phyloP scores from a whole-genome alignment of 2,329 filamentous ascomycete species.

The Grosmannia penicillata region DNA sequence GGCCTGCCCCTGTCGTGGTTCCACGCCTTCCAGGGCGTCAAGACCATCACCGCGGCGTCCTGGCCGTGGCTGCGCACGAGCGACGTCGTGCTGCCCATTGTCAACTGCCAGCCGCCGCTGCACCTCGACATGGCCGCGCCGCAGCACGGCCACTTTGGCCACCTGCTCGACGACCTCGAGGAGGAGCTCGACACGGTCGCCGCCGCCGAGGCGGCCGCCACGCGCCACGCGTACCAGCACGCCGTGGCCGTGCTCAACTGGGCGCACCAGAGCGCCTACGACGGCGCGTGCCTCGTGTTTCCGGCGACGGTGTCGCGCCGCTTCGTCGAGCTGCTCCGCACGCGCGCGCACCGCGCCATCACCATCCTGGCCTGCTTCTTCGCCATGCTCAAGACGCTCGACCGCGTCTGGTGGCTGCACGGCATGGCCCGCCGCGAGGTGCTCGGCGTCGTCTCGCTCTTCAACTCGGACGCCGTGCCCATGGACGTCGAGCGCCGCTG shows the following conservation, averaged over 20 bases:
- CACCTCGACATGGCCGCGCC: conserved; percentile 41
- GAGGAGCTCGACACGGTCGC: conserved; percentile 31
- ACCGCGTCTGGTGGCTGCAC: conserved; percentile 54
- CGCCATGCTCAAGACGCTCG: conserved; percentile 46
- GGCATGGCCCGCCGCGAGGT: conserved; percentile 53
- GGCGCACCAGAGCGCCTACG: conserved; percentile 46
- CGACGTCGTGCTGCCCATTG: conserved; percentile 41
- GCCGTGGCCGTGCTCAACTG: conserved; percentile 52
- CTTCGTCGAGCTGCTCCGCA: conserved; percentile 44
- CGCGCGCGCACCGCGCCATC: conserved; percentile 44
- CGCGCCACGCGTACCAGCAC: conserved; percentile 44
- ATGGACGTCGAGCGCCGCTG: conserved; percentile 27
- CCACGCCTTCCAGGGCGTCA: conserved; percentile 52
- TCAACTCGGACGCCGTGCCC: conserved; percentile 36
- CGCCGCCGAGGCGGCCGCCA: conserved; percentile 11
- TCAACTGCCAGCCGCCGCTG: conserved; percentile 48
- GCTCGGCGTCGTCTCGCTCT: conserved; percentile 44
- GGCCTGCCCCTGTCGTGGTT: conserved; percentile 49
- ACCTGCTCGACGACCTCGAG: conserved; percentile 41
- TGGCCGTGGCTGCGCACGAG: conserved; percentile 50
- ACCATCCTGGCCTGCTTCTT: conserved; percentile 53
- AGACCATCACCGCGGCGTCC: conserved; percentile 46
- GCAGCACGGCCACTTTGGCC: conserved; percentile 42
- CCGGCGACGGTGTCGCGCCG: conserved; percentile 48
- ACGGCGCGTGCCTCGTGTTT: conserved; percentile 44